Evolutionary conservation across 2,329 filamentous ascomycete genomes (phyloP).

Genomic region (Orbilia brochopaga): DNA sequence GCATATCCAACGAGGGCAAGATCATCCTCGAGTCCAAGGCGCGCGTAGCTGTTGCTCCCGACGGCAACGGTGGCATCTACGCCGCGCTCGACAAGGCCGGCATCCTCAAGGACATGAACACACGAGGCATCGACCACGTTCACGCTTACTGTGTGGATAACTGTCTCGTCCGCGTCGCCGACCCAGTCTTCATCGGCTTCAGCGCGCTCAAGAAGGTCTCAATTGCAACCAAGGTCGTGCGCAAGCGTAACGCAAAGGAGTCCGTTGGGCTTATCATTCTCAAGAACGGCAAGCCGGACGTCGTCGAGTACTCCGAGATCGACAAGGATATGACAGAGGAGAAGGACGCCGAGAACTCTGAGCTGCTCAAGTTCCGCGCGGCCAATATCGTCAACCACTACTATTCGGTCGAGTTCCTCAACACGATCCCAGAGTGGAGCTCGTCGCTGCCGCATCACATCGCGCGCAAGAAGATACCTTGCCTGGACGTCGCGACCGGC

Average conservation of each 20-base stretch:
- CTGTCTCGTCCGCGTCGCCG: conserved; percentile 97
- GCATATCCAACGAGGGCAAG: conserved; percentile 97
- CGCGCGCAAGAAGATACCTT: conserved; percentile 97
- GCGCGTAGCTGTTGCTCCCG: conserved; percentile 90
- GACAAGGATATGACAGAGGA: conserved; percentile 86
- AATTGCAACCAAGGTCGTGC: conserved; percentile 98
- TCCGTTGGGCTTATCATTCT: conserved; percentile 91
- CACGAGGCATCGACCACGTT: conserved; percentile 89
- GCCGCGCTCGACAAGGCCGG: conserved; percentile 81
- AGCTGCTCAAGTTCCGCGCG: conserved; percentile 90
- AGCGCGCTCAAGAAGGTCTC: conserved; percentile 85
- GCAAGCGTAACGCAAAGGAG: conserved; percentile 95
- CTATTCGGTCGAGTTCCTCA: conserved; percentile 92
- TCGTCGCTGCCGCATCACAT: conserved; percentile 92
- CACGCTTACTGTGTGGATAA: conserved; percentile 99
- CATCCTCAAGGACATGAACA: conserved; percentile 84
- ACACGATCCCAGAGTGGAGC: conserved; percentile 85
- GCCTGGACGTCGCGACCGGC: conserved; percentile 75
- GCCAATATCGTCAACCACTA: conserved; percentile 99
- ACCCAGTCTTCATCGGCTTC: conserved; percentile 94
- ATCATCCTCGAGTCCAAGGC: conserved; percentile 90
- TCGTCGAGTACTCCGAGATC: conserved; percentile 99
- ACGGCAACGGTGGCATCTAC: conserved; percentile 97
- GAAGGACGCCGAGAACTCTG: conserved; percentile 77
- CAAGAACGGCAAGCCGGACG: conserved; percentile 94